Base-by-base conservation (phyloP, 306 rosid genomes). In the Inga laurina region DNA sequence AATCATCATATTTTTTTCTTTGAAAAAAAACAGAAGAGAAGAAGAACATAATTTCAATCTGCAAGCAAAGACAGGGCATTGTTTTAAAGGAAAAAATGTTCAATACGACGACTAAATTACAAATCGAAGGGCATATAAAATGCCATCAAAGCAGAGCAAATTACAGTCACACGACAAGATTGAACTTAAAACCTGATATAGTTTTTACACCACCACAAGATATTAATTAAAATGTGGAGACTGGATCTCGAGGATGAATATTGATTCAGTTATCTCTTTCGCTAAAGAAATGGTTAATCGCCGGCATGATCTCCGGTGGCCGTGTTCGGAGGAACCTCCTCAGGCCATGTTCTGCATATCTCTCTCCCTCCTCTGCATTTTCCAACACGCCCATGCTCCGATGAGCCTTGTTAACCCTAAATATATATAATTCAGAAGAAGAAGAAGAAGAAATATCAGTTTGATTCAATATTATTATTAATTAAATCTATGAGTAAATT, bases 251-350 rank as follows among this genome's bases (percentile, higher is more conserved):
- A 57, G 11, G 8, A 70, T 41, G 19, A n/a, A 8, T 24, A 61
- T 9, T 22, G 5, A 22, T 77, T 89, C 64, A 90, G 74, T 91
- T 80, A 11, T 89, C 89, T 11, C 43, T 37, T 61, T 90, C 73
- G 10, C 94, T 91, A 82, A 95, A 95, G 86, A 91, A 93, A 70
- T 68, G 91, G 35, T 95, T 95, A 83, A 95, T 86, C 48, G 93
- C 0, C 0, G 98, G 98, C 97, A 95, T 93, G 82, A 95, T 30
- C 77, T 95, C 92, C 0, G 98, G 97, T 18, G 86, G 93, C 9
- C 92, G 90, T 46, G 95, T 95, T 10, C 98, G 94, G 45, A 95
- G 95, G 85, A 90, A 95, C 78, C 34, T 92, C 82, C 98, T 89
- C 35, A 95, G 82, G 2, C 91, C 68, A 75, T 95, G 98, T 77